Percentiles rank a stretch among this genome's conserved stretches.
These are phyloP conservation scores for Tetracladium maxilliforme DNA, from an alignment of 2,329 filamentous ascomycete genomes.

Conservation along the genomic window DNA sequence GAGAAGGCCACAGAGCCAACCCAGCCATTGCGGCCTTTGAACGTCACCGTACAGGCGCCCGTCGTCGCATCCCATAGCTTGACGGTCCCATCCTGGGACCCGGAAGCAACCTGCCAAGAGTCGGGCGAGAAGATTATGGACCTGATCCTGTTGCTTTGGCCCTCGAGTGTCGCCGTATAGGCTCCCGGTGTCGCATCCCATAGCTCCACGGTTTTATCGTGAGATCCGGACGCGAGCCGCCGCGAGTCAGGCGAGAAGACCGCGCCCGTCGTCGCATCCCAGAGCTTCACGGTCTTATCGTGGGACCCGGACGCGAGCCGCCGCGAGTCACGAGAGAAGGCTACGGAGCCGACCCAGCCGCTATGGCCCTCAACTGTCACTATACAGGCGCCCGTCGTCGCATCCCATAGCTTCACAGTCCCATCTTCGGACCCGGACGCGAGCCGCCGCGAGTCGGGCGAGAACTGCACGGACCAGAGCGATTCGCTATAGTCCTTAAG, in stretches of 20 bases:
- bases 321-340: constrained; percentile 4
- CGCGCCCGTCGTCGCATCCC: constrained; percentile 1
- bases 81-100: constrained; percentile 1
- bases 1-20: constrained; percentile 5
- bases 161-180: no score
- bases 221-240: constrained; percentile 1
- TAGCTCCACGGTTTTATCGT: constrained; percentile 1
- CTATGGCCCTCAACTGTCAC: not conserved
- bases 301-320: constrained; percentile 1
- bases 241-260: constrained; percentile 3
- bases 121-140: constrained; percentile 6
- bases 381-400: not conserved
- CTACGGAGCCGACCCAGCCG: constrained; percentile 2
- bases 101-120: constrained; percentile 2
- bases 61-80: constrained; percentile 2
- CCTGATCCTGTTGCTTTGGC: no score
- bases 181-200: no score
- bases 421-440: no score
- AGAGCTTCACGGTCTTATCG: constrained; percentile 1
- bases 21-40: constrained; percentile 2
- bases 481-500: no score
- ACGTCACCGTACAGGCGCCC: not conserved
- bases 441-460: no score
- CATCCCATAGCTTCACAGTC: no score
- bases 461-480: no score